Percentiles rank a stretch among this genome's conserved stretches.
phyloP scores from a whole-genome alignment of 202 grass and related monocot genomes.

The Carex sylvatica region DNA sequence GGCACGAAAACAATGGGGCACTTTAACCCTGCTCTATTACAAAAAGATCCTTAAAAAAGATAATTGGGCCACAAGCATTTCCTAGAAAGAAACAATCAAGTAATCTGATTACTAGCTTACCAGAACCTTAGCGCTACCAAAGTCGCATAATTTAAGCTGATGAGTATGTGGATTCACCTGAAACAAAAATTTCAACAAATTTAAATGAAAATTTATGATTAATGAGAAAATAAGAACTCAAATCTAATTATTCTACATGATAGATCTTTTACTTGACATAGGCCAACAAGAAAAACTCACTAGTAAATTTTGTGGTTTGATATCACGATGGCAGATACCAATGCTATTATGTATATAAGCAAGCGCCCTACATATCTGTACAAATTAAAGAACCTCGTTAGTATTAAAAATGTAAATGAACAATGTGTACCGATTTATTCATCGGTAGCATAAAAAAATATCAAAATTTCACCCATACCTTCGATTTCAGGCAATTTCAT shows the following conservation, averaged over 20 bases:
- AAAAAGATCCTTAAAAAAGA: not conserved
- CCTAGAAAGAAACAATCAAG: not conserved
- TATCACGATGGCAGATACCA: conserved; percentile 97
- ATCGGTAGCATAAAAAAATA: too few relatives aligned
- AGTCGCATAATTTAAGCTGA: conserved; percentile 94
- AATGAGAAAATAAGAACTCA: not conserved
- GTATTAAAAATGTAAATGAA: not conserved
- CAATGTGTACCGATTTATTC: too few relatives aligned
- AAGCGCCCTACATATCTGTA: conserved; percentile 97
- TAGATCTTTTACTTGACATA: not conserved
- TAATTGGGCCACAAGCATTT: not conserved
- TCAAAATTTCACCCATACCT: too few relatives aligned
- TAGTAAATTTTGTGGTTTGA: conserved; percentile 96
- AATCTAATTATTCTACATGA: not conserved
- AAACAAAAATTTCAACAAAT: not conserved
- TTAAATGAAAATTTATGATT: not conserved
- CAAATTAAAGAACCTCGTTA: conserved; percentile 6
- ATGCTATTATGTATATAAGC: conserved; percentile 89
- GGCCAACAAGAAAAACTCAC: conserved; percentile 44
- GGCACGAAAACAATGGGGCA: too few relatives aligned
- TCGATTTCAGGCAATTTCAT: too few relatives aligned
- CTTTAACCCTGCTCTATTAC: too few relatives aligned
- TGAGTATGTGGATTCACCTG: conserved; percentile 98
- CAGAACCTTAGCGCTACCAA: conserved; percentile 90
- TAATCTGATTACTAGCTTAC: conserved; percentile 31